Evolutionary conservation across 345 rosid species (phyloP).

Genomic region (Schrenkiella parvula): DNA sequence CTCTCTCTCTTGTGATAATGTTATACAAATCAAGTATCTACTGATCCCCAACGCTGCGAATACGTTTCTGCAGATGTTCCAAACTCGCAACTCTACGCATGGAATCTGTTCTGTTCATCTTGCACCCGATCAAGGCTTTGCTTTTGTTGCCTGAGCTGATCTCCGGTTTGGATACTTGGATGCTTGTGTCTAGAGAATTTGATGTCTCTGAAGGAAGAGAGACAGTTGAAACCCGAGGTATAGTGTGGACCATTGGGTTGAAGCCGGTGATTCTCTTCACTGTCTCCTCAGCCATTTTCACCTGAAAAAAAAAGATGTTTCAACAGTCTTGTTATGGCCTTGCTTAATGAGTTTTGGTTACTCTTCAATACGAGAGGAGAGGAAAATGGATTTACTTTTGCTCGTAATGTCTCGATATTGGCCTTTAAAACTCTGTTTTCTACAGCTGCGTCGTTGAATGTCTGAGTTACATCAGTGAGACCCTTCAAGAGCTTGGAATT

Average conservation of each 20-base stretch:
- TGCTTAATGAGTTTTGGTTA: not conserved
- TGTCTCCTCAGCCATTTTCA: conserved; percentile 91
- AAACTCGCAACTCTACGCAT: conserved; percentile 84
- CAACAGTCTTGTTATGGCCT: not conserved
- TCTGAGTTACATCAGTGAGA: conserved; percentile 66
- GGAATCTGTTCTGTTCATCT: conserved; percentile 61
- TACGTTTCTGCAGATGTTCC: conserved; percentile 88
- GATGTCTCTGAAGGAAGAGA: conserved; percentile 49
- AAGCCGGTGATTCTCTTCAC: conserved; percentile 79
- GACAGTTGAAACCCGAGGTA: conserved; percentile 44
- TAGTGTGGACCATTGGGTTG: conserved; percentile 54
- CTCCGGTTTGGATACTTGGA: conserved; percentile 29
- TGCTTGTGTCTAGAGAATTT: conserved; percentile 33
- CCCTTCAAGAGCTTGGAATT: conserved; percentile 62
- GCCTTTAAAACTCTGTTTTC: conserved; percentile 93
- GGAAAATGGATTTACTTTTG: conserved; percentile 50
- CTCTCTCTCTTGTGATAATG: conserved; percentile 1
- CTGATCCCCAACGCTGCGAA: conserved; percentile 46
- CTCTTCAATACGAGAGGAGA: not conserved
- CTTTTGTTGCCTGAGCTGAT: conserved; percentile 17
- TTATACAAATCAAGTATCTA: conserved; percentile 12
- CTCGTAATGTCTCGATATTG: conserved; percentile 82
- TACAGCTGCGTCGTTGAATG: conserved; percentile 70
- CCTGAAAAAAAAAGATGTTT: conserved; percentile 41
- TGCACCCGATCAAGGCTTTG: conserved; percentile 40